Percentiles rank a stretch among this genome's conserved stretches.
Conservation (phyloP, 257 asterid genomes). For the Capsicum chinense region DNA sequence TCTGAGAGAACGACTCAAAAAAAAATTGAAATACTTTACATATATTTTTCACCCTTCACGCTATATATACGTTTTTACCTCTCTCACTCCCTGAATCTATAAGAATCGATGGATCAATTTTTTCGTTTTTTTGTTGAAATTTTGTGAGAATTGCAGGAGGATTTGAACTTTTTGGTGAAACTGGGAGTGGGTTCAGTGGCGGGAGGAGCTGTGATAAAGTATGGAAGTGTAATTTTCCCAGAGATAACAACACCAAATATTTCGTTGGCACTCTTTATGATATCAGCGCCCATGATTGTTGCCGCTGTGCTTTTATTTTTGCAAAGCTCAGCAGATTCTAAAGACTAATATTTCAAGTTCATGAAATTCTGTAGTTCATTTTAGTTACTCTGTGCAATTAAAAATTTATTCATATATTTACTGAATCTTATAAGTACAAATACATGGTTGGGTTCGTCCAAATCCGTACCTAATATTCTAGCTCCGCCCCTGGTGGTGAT, state of each 20-base stretch:
- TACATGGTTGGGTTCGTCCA: not conserved
- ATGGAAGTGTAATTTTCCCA: slow-evolving; percentile 62
- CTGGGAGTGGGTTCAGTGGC: slow-evolving; percentile 63
- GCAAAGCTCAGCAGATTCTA: slow-evolving; percentile 46
- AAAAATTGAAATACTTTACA: no score
- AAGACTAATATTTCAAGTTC: not conserved
- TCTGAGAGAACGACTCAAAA: no score
- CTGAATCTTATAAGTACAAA: not conserved
- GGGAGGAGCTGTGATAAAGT: slow-evolving; percentile 73
- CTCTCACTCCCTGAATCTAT: not conserved
- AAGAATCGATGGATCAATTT: not conserved
- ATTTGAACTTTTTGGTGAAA: slow-evolving; percentile 53
- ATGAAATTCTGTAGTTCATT: not conserved
- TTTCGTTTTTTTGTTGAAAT: not conserved
- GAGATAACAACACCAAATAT: slow-evolving; percentile 59
- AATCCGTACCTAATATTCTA: not conserved
- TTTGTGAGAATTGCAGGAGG: slow-evolving; percentile 46
- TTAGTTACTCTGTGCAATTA: not conserved
- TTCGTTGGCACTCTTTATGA: slow-evolving; percentile 48
- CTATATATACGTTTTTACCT: not conserved
- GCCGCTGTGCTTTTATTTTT: slow-evolving; percentile 50
- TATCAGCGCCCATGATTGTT: slow-evolving; percentile 54
- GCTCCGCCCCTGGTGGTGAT: not conserved
- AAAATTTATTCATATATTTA: not conserved
- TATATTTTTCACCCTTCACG: no score